These are phyloP conservation scores for Saraca asoca DNA, from an alignment of 331 rosid genomes.

Conservation along the genomic window DNA sequence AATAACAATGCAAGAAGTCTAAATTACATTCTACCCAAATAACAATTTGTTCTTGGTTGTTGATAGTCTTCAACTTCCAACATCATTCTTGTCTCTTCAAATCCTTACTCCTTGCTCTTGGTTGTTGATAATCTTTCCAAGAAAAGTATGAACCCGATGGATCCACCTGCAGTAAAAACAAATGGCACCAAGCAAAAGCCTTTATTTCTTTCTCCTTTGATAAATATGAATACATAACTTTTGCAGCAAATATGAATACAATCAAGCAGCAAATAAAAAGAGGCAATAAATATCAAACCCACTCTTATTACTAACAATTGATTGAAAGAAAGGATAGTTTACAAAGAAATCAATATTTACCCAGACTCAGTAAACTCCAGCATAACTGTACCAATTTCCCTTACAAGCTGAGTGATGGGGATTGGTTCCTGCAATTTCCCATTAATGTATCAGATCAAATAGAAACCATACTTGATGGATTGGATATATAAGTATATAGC, in stretches of 20 bases:
- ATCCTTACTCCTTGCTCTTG: no score
- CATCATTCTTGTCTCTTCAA: no score
- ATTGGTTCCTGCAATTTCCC: slow-evolving; percentile 72
- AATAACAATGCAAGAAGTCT: no score
- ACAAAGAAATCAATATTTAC: slow-evolving; percentile 44
- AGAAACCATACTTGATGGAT: no score
- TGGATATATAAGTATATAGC: no score
- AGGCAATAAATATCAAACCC: no score
- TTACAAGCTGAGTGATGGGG: slow-evolving; percentile 93
- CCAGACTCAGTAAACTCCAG: slow-evolving; percentile 99
- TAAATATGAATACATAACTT: neutral
- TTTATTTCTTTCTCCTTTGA: neutral
- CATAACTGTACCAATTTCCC: slow-evolving; percentile 98
- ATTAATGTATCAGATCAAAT: slow-evolving; percentile 18
- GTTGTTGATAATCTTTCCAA: slow-evolving; percentile 97
- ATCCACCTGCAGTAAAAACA: slow-evolving; percentile 69
- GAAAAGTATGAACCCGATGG: slow-evolving; percentile 96
- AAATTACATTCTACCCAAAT: no score
- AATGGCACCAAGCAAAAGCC: slow-evolving; percentile 13
- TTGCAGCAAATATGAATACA: neutral
- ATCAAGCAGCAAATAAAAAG: neutral
- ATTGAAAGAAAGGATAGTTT: slow-evolving; percentile 2
- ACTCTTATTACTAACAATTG: neutral
- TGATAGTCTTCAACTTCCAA: no score
- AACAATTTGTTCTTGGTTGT: no score